phyloP scores from a whole-genome alignment of 2,329 filamentous ascomycete genomes.

The Fusarium brevicatenulatum region DNA sequence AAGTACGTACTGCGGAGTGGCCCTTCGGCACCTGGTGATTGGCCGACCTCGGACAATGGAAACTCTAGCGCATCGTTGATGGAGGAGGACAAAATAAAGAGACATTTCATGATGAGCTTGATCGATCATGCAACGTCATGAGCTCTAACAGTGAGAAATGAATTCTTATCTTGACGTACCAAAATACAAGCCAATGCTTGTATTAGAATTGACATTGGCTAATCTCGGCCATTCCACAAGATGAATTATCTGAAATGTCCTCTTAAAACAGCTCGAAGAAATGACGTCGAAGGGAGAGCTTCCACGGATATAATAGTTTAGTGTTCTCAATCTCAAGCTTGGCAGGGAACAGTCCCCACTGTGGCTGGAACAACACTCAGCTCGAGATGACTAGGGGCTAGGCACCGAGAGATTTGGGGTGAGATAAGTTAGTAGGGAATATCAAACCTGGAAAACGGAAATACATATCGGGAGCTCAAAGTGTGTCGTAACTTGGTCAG shows the following conservation, averaged over 20 bases:
- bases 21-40: conserved; percentile 29
- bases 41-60: conserved; percentile 32
- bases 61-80: conserved; percentile 9
- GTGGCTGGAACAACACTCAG: conserved; percentile 16
- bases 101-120: conserved; percentile 14
- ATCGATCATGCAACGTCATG: not conserved
- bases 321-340: not conserved
- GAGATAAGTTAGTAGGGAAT: not conserved
- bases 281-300: conserved; percentile 21
- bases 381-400: not conserved
- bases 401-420: not conserved
- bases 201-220: not conserved
- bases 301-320: not conserved
- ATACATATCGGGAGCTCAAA: too few species aligned
- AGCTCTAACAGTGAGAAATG: not conserved
- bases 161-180: not conserved
- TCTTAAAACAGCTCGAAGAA: not conserved
- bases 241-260: not conserved
- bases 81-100: conserved; percentile 14
- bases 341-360: conserved; percentile 1
- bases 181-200: not conserved
- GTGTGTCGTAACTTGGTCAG: not conserved
- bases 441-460: too few species aligned
- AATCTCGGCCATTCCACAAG: not conserved
- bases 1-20: conserved; percentile 39